Evolutionary conservation across 805 yeast genomes (phyloP), one percentile per base, ranked within the genome.

Genomic region (Lachancea nothofagi): DNA sequence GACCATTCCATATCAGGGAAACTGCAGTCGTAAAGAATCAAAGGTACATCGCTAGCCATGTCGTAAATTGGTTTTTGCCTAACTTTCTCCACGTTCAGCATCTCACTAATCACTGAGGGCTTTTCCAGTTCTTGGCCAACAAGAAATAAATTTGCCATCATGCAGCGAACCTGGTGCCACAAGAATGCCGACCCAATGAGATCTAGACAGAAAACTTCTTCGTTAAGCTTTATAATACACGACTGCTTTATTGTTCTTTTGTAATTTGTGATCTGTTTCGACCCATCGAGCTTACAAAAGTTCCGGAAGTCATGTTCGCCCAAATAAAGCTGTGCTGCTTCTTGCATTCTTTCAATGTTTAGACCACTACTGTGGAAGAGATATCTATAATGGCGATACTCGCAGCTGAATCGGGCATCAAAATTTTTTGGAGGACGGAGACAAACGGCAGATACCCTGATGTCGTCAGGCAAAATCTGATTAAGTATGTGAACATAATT

Each of bases 121-220:
- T 57, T 41, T 59, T 93, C 98, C 15, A 75, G 69, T 12, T 68
- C 67, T 59, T 88, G 95, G 0, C 96, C 98, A 6, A 88, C 78
- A 18, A 83, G 62, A 39, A 93, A 76, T 41, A 93, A 59, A 8
- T 83, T 68, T 0, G 95, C 96, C 66, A 88, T 76, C 93, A 93
- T 93, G 50, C 95, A 88, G 42, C 98, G 74, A 14, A 93, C 98
- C 62, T 93, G 98, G 59, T 93, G 97, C 97, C 97, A 93, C 41
- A 93, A 64, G 51, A 93, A 93, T 7, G 97, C 98, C 1, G 84
- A 69, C 0, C 98, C 98, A 46, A 74, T 70, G 38, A 93, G 65
- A 56, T 87, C 88, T 58, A 90, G 78, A 41, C 79, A 80, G 53
- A 70, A 83, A 40, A 75, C 69, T 4, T 73, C 76, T 23, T 68